Percentiles rank a stretch among this genome's conserved stretches.
Conservation (phyloP, 208 protist species). For the Angomonas deanei region DNA sequence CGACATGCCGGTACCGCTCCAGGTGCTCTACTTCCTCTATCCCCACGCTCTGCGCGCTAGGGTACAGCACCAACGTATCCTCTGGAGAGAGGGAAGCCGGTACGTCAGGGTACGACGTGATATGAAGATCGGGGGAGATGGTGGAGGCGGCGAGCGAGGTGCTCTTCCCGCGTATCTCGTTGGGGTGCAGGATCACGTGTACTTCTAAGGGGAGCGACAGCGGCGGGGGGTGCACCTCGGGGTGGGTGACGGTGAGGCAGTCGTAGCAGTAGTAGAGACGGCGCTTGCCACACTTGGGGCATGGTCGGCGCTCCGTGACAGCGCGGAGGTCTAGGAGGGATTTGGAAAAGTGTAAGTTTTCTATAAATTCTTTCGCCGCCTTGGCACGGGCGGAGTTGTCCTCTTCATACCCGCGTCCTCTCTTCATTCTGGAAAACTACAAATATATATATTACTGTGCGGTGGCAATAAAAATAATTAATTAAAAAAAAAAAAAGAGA, state of each 20-base stretch:
- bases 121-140: constrained; percentile 82
- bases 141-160: constrained; percentile 90
- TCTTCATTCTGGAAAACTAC: constrained; percentile 76
- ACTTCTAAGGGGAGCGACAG: constrained; percentile 76
- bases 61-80: constrained; percentile 83
- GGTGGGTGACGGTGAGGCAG: constrained; percentile 77
- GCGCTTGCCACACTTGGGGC: constrained; percentile 68
- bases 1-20: constrained; percentile 71
- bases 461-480: background rate
- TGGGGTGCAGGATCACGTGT: constrained; percentile 84
- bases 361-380: constrained; percentile 67
- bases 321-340: constrained; percentile 56
- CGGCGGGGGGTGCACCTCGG: constrained; percentile 73
- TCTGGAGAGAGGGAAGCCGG: constrained; percentile 52
- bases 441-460: background rate
- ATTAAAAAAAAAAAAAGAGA: background rate
- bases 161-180: constrained; percentile 88
- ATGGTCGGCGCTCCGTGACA: constrained; percentile 51
- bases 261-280: constrained; percentile 89
- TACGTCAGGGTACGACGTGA: constrained; percentile 67
- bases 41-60: constrained; percentile 66
- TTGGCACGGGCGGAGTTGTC: constrained; percentile 39
- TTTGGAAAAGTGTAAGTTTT: constrained; percentile 58
- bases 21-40: constrained; percentile 65
- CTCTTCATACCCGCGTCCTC: constrained; percentile 57